These are phyloP conservation scores for Camellia sinensis DNA, from an alignment of 148 eudicot genomes.

Conservation along the genomic window DNA sequence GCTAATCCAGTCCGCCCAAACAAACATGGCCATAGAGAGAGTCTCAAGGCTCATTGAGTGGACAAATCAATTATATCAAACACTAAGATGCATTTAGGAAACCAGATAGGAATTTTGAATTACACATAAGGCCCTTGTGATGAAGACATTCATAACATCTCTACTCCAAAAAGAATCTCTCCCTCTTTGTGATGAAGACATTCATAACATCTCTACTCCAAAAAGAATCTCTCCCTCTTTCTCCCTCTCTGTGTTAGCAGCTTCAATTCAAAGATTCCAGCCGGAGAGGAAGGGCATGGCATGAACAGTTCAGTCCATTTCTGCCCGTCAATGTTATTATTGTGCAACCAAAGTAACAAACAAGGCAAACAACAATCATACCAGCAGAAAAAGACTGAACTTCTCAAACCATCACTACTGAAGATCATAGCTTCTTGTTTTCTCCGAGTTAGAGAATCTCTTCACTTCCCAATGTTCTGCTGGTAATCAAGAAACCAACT, in stretches of 20 bases:
- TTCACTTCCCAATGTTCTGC: neutral
- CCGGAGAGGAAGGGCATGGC: neutral
- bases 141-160: neutral
- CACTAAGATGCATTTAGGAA: neutral
- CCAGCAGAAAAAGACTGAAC: constrained; percentile 16
- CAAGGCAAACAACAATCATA: neutral
- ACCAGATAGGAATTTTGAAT: neutral
- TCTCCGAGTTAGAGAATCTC: neutral
- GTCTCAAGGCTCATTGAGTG: neutral
- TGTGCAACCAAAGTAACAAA: constrained; percentile 1
- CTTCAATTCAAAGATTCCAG: constrained; percentile 11
- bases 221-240: neutral
- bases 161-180: neutral
- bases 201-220: neutral
- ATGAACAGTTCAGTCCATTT: constrained; percentile 20
- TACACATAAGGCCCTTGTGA: neutral
- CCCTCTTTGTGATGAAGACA: neutral
- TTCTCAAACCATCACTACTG: neutral
- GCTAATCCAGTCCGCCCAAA: too few species aligned
- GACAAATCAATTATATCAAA: neutral
- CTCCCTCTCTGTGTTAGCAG: neutral
- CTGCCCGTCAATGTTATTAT: constrained; percentile 3
- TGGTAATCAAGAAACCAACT: neutral
- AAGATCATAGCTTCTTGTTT: neutral
- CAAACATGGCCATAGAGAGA: neutral